Evolutionary conservation across 2,329 filamentous ascomycete genomes (phyloP), one percentile per base, ranked within the genome.

Genomic region (Fusarium marasasianum): DNA sequence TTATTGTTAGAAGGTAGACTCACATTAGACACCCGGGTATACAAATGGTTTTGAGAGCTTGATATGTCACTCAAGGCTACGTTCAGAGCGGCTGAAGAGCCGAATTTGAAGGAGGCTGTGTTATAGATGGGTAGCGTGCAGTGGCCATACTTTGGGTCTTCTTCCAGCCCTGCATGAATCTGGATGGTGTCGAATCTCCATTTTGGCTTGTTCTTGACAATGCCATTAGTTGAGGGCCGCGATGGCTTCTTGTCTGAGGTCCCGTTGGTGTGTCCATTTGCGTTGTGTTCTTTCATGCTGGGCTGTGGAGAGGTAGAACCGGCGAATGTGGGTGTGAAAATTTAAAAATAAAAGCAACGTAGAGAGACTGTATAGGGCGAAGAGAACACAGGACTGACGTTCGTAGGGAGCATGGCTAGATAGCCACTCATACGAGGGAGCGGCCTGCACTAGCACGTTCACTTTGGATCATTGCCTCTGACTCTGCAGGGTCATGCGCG

Each of bases 1-100:
- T 3, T 22, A 0, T 5, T 3, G 8, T 8, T 22, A 10, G 6
- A 0, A 22, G 24, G 11, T 0, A 29, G 26, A 22, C 45, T 29
- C 13, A 48, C 26, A 12, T 48, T 48, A 15, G 45, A 48, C 2
- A 48, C 45, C 10, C 45, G 18, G 13, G 45, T 48, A 15, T 22
- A 48, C 6, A 48, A 22, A 15, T 48, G 45, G 26, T 29, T 48
- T 22, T 48, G 45, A 5, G 45, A 48, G 9, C 26, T 48, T 22
- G 45, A 48, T 48, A 48, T 48, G 45, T 48, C 45, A 48, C 45
- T 29, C 13, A 29, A 11, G 4, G 45, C 45, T 48, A 48, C 45
- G 26, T 48, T 29, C 20, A 48, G 20, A 48, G 45, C 26, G 3
- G 45, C 45, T 11, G 45, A 48, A 22, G 45, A 48, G 13, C 45